Evolutionary conservation across 1,139 yeast species (phyloP).

Genomic region (Lodderomyces pseudojiufengensis): DNA sequence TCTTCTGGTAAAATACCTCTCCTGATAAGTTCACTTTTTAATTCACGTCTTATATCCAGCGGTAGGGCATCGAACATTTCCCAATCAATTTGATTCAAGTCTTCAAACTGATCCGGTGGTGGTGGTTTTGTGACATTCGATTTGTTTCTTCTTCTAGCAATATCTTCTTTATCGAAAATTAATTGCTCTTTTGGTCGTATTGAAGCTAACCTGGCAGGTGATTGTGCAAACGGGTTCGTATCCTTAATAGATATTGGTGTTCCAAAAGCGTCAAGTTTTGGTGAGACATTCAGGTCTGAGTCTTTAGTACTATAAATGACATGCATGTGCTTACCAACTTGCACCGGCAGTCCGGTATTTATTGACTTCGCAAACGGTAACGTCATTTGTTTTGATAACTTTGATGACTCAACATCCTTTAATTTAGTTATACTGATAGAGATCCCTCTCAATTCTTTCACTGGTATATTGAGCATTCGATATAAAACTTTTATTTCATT

Average conservation of each 20-base stretch:
- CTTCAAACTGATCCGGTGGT: constrained; percentile 4
- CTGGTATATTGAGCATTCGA: constrained; percentile 56
- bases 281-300: no score
- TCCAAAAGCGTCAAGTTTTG: neutral
- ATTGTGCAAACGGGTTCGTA: no score
- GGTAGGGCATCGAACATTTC: constrained; percentile 56
- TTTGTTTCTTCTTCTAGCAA: constrained; percentile 3
- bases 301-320: no score
- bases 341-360: no score
- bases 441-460: constrained; percentile 72
- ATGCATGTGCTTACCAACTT: no score
- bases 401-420: constrained; percentile 31
- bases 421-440: constrained; percentile 65
- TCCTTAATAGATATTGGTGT: neutral
- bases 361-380: constrained; percentile 30
- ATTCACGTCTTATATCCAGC: constrained; percentile 45
- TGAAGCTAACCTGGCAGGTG: neutral
- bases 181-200: constrained; percentile 7
- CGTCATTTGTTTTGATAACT: constrained; percentile 35
- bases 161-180: constrained; percentile 4
- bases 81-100: constrained; percentile 40
- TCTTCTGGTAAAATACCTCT: constrained; percentile 24
- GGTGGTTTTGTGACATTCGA: neutral
- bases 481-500: constrained; percentile 58
- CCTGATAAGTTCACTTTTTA: constrained; percentile 40